Base-by-base conservation (phyloP, 257 asterid genomes). In the Solanum chmielewskii region DNA sequence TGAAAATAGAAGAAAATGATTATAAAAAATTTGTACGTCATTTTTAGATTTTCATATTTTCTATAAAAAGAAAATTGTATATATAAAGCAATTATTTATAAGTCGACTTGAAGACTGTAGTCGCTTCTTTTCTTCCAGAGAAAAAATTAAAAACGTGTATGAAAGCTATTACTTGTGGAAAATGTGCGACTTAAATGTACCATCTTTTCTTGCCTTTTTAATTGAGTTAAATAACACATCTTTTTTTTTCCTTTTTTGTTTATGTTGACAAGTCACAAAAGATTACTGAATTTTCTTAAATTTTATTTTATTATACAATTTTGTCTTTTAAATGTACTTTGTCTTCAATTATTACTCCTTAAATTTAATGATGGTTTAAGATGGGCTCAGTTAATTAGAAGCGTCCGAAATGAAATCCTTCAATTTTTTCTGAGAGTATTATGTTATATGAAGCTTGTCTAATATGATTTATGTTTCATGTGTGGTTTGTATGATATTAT, bases 401-500 rank as follows among this genome's bases (percentile, higher is more conserved):
- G 62, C 2, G 10, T 52, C 18, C 4, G 2, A 0, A 23, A 52
- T 52, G 15, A 23, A 6, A 16, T 11, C 2, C n/a, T 0, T 56
- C 2, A 56, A 20, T 56, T n/a, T 8, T 2, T 7, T 56, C 0
- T 56, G 25, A 20, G 11, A 18, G 11, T 52, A 7, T 4, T 52
- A 3, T 7, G 7, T 52, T 4, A 52, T 4, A 0, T 52, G 4
- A 9, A 11, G 10, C 1, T 18, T 18, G n/a, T 0, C 4, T 56
- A 7, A 18, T 56, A 21, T 4, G n/a, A 2, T 18, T 18, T 52
- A 18, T 0, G 18, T 52, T 18, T 52, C 62, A 56, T 18, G 11
- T 2, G 11, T 56, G n/a, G 0, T 56, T 56, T 18, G 1, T 2
- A 2, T 4, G 1, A 4, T 18, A 56, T 9, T 18, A 18, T 2